Percentiles rank a stretch among this genome's conserved stretches.
phyloP scores from a whole-genome alignment of 495 filamentous ascomycete genomes.

The Annulohypoxylon moriforme region DNA sequence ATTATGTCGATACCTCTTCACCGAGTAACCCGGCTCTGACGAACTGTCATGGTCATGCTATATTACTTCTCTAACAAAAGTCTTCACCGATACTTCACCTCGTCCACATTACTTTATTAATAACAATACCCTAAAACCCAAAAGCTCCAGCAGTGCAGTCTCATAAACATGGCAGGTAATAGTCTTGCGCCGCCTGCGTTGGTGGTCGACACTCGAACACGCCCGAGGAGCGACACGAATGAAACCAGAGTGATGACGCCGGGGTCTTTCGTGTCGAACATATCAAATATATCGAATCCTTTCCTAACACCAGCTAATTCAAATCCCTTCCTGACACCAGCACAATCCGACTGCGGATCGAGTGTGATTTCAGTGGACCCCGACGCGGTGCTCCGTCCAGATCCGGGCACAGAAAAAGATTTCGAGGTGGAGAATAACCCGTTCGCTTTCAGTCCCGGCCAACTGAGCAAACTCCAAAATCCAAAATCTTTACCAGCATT shows the following conservation, averaged over 20 bases:
- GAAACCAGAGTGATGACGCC: constrained; percentile 46
- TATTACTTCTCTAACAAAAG: constrained; percentile 9
- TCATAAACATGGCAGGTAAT: constrained; percentile 38
- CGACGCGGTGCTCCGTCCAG: constrained; percentile 58
- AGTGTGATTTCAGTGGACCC: constrained; percentile 41
- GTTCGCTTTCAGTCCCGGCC: constrained; percentile 85
- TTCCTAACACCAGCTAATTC: constrained; percentile 46
- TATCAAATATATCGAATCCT: constrained; percentile 41
- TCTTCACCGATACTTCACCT: neutral
- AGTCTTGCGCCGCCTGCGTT: constrained; percentile 44
- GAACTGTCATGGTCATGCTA: neutral
- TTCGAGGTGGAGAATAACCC: constrained; percentile 80
- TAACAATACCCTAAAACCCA: constrained; percentile 1
- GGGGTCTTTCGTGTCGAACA: constrained; percentile 42
- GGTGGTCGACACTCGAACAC: constrained; percentile 38
- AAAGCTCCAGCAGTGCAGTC: neutral
- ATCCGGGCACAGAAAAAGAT: constrained; percentile 76
- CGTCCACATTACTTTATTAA: neutral
- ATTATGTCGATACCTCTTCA: constrained; percentile 33
- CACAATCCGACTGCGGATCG: constrained; percentile 43
- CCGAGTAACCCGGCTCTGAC: neutral
- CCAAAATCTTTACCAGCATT: constrained; percentile 85
- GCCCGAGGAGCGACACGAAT: constrained; percentile 47
- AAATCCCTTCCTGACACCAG: constrained; percentile 44
- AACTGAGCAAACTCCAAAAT: constrained; percentile 80